Evolutionary conservation across 192 early-diverging fungal genomes (phyloP).

Genomic region (Coemansia sp.): DNA sequence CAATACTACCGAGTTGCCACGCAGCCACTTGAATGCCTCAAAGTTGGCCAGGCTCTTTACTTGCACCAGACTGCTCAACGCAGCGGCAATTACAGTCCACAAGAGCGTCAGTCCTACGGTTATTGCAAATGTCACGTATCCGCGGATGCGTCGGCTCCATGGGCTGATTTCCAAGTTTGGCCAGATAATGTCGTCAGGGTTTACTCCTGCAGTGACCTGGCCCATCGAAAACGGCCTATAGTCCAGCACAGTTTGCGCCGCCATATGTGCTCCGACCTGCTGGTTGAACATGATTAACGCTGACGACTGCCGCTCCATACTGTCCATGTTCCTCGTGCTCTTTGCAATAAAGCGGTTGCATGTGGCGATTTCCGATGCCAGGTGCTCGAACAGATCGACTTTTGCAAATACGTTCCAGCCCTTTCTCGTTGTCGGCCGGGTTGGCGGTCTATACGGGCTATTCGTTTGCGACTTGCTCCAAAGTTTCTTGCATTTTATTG

Average conservation of each 20-base stretch:
- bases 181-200: conserved; percentile 80
- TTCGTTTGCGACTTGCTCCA: conserved; percentile 8
- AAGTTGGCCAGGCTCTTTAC: conserved; percentile 55
- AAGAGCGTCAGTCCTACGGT: conserved; percentile 62
- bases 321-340: conserved; percentile 23
- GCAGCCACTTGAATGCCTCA: conserved; percentile 54
- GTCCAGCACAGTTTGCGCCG: conserved; percentile 65
- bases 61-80: conserved; percentile 57
- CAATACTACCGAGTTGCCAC: conserved; percentile 10
- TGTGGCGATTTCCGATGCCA: conserved; percentile 23
- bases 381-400: conserved; percentile 57
- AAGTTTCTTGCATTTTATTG: conserved; percentile 38
- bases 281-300: conserved; percentile 82
- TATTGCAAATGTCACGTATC: conserved; percentile 53
- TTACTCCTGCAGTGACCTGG: conserved; percentile 63
- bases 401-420: not conserved
- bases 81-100: conserved; percentile 74
- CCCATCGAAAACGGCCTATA: conserved; percentile 62
- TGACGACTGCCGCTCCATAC: conserved; percentile 54
- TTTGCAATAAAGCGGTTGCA: conserved; percentile 49
- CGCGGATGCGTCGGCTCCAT: conserved; percentile 57
- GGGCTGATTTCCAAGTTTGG: conserved; percentile 64
- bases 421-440: not conserved
- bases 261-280: conserved; percentile 77
- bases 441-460: not conserved